Evolutionary conservation across 768 basidiomycete species (phyloP).

Genomic region (Lactarius hatsudake): DNA sequence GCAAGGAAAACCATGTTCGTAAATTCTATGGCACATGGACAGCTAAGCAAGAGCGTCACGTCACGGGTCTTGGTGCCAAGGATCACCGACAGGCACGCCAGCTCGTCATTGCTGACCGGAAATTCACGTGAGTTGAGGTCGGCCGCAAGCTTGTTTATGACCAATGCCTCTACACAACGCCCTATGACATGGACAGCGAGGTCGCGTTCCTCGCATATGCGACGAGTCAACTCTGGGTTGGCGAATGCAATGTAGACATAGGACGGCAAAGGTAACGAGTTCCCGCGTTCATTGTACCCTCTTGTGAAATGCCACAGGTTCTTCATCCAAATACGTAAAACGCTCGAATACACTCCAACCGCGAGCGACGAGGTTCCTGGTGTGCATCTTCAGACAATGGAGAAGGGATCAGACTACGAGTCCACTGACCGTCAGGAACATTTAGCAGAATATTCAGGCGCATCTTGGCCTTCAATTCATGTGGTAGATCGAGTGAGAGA

Average conservation of each 20-base stretch:
- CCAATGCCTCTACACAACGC: too few relatives aligned
- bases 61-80: not conserved
- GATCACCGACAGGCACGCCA: not conserved
- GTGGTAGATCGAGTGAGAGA: not conserved
- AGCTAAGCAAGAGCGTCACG: not conserved
- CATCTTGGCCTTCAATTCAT: not conserved
- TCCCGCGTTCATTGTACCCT: too few relatives aligned
- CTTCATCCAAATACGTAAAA: slow-evolving; percentile 2
- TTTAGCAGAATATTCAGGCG: not conserved
- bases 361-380: not conserved
- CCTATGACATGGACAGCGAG: too few relatives aligned
- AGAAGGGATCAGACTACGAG: not conserved
- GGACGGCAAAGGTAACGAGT: too few relatives aligned
- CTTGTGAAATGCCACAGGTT: not conserved
- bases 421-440: not conserved
- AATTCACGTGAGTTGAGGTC: not conserved
- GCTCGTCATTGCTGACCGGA: not conserved
- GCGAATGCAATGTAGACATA: too few relatives aligned
- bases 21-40: not conserved
- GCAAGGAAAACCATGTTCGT: not conserved
- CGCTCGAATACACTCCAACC: not conserved
- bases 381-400: not conserved
- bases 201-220: too few relatives aligned
- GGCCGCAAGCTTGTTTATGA: too few relatives aligned
- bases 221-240: too few relatives aligned